Conservation (phyloP, 495 filamentous ascomycete species). For the Daldinia childiae region DNA sequence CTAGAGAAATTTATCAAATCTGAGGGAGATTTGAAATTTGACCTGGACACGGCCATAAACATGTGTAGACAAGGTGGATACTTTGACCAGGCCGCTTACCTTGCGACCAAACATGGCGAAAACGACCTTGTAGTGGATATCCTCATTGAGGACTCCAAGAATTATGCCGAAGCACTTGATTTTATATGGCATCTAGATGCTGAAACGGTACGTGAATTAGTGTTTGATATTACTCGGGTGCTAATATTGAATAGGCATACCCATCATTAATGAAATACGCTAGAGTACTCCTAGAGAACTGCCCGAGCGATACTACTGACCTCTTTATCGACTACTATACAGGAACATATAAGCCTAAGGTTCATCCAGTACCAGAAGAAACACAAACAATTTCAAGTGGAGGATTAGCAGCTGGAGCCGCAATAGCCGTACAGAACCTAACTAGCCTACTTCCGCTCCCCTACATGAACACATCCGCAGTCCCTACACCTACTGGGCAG, state of each 20-base stretch:
- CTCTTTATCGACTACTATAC: conserved; percentile 95
- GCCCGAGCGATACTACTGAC: conserved; percentile 78
- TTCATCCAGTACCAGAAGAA: conserved; percentile 66
- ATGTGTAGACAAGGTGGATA: conserved; percentile 99
- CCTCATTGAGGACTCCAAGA: conserved; percentile 91
- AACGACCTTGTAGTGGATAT: conserved; percentile 95
- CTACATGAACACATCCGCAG: conserved; percentile 74
- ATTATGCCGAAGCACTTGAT: conserved; percentile 84
- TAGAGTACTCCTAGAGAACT: conserved; percentile 85
- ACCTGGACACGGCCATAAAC: conserved; percentile 93
- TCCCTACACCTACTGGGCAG: conserved; percentile 54
- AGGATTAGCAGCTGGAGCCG: conserved; percentile 66
- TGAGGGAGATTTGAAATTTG: conserved; percentile 93
- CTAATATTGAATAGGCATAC: conserved; percentile 71
- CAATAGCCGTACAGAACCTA: conserved; percentile 81
- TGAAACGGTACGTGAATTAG: conserved; percentile 67
- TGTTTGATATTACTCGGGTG: conserved; percentile 2
- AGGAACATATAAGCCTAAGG: conserved; percentile 78
- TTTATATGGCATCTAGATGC: conserved; percentile 91
- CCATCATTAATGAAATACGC: conserved; percentile 94
- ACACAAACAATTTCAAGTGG: conserved; percentile 52
- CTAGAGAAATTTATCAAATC: conserved; percentile 96
- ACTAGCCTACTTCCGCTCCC: conserved; percentile 84
- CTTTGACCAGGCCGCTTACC: conserved; percentile 93
- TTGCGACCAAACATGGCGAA: conserved; percentile 93